phyloP scores from a whole-genome alignment of 352 stramenopile genomes.

The Phytophthora podocarpi region DNA sequence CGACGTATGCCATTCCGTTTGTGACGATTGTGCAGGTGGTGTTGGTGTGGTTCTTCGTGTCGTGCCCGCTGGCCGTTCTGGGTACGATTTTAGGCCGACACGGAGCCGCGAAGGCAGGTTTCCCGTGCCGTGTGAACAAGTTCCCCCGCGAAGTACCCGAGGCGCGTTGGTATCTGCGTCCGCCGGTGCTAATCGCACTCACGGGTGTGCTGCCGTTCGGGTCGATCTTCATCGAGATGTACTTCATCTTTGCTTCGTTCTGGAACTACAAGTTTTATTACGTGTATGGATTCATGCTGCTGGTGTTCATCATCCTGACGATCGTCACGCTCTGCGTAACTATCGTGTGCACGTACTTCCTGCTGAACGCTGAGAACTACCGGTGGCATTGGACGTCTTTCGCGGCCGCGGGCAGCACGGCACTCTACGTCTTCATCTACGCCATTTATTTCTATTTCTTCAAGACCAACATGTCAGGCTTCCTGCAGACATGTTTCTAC shows the following conservation, averaged over 20 bases:
- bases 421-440: conserved; percentile 99
- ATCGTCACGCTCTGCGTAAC: conserved; percentile 98
- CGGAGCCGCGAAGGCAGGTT: conserved; percentile 86
- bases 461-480: conserved; percentile 99
- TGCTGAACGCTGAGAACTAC: conserved; percentile 99
- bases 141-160: conserved; percentile 92
- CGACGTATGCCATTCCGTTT: conserved; percentile 87
- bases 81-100: conserved; percentile 98
- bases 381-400: conserved; percentile 99
- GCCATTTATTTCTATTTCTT: conserved; percentile 99
- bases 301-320: conserved; percentile 97
- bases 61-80: conserved; percentile 94
- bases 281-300: conserved; percentile 99
- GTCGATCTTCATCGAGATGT: conserved; percentile 99
- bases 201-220: conserved; percentile 98
- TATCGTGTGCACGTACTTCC: conserved; percentile 99
- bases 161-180: conserved; percentile 81
- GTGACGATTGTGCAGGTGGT: conserved; percentile 92
- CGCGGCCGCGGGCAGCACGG: conserved; percentile 92
- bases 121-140: conserved; percentile 95
- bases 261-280: conserved; percentile 99
- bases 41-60: conserved; percentile 98
- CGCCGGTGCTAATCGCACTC: conserved; percentile 91
- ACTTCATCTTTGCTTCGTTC: conserved; percentile 99
- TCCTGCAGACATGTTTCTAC: conserved; percentile 98